These are phyloP conservation scores for Termitomyces titanicus DNA, from an alignment of 768 basidiomycete genomes.

Conservation along the genomic window DNA sequence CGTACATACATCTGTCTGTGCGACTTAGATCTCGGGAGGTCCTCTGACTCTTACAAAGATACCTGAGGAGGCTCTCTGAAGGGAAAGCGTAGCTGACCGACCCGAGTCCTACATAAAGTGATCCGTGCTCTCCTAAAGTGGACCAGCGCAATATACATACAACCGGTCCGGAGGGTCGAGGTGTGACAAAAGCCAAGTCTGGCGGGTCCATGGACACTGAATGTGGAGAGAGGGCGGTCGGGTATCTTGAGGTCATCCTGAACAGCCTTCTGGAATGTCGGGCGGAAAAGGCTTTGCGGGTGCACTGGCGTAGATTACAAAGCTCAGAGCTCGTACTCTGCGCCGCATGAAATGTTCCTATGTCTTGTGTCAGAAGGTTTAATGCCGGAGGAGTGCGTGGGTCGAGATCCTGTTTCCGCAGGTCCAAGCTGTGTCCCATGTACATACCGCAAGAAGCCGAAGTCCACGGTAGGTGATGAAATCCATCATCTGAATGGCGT, in stretches of 20 bases:
- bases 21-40: no score
- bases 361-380: not conserved
- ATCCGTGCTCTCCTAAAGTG: not conserved
- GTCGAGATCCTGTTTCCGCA: no score
- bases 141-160: no score
- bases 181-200: not conserved
- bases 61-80: not conserved
- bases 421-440: not conserved
- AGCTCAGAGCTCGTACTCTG: not conserved
- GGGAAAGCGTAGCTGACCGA: not conserved
- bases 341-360: not conserved
- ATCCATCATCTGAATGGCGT: not conserved
- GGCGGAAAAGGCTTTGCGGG: no score
- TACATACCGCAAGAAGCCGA: conserved; percentile 11
- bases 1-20: not conserved
- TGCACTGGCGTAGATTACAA: not conserved
- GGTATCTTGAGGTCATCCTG: not conserved
- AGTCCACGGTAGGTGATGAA: not conserved
- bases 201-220: not conserved
- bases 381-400: not conserved
- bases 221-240: not conserved
- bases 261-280: not conserved
- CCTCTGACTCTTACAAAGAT: no score
- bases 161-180: conserved; percentile 2
- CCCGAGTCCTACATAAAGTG: not conserved